A percentile compares a stretch with the other conserved stretches of the same genome.
phyloP scores from a whole-genome alignment of 1,284 basidiomycete genomes.

The Papiliotrema flavescens region DNA sequence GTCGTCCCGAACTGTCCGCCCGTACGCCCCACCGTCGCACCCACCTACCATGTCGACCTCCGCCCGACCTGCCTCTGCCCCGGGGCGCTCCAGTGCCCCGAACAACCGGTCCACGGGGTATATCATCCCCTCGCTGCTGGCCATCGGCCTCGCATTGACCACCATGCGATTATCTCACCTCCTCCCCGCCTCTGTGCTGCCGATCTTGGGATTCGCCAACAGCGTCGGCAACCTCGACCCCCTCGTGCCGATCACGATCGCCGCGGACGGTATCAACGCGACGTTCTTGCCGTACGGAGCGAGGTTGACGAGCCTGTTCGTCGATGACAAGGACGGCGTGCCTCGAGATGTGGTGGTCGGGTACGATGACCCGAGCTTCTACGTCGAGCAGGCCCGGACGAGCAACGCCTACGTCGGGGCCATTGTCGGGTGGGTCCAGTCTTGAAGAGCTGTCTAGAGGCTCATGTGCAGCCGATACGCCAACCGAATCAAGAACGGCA shows the following conservation, averaged over 20 bases:
- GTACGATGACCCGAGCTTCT: conserved; percentile 23
- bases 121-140: not conserved
- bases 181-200: not conserved
- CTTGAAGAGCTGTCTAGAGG: too few relatives aligned
- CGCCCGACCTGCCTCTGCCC: not conserved
- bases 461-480: conserved; percentile 26
- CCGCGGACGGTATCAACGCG: conserved; percentile 30
- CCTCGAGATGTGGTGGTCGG: conserved; percentile 33
- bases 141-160: not conserved
- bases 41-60: not conserved
- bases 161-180: not conserved
- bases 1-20: too few relatives aligned
- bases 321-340: conserved; percentile 20
- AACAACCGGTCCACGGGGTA: not conserved
- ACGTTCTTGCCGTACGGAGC: conserved; percentile 35
- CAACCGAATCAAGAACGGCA: conserved; percentile 36
- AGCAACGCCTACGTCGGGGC: conserved; percentile 27
- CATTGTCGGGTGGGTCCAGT: conserved; percentile 29
- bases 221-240: conserved; percentile 7
- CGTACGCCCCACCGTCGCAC: too few relatives aligned
- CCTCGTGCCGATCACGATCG: conserved; percentile 22
- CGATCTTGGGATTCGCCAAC: not conserved
- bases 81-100: not conserved
- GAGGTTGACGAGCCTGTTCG: conserved; percentile 28
- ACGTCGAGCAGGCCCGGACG: conserved; percentile 17